Base-by-base conservation (phyloP, 768 basidiomycete species). In the Auricularia sp. region DNA sequence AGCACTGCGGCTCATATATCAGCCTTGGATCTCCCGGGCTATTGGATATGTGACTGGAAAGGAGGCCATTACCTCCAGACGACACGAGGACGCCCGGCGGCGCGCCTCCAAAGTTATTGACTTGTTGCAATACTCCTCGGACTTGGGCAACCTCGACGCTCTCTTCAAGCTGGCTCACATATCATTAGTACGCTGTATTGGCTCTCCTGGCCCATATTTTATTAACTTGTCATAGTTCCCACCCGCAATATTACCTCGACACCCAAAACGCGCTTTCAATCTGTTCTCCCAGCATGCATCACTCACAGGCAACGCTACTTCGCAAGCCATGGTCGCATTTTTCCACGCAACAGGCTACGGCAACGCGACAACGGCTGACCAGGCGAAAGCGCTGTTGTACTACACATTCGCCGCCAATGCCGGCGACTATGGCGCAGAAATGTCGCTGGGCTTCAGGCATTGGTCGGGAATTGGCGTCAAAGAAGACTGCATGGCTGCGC, bases 381-480 rank as follows among this genome's bases (percentile, higher is more conserved):
- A 91, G 73, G 86, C 87, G 14, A 86, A 87, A 75, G 94, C 95
- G 0, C 86, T 96, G 67, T 80, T 98, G 0, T 90, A 96, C 70
- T 94, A 94, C 73, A 97, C 95, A 0, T 98, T 98, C 70, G 88
- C 95, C 3, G 94, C 93, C 1, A 86, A 94, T 62, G 88, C 89
- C 1, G 92, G 89, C 0, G 84, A 94, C 75, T 86, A 87, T 69
- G 89, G 90, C 4, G 90, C 96, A 0, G 88, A 94, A 73, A 94
- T 96, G 92, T 86, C 93, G 1, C 79, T 98, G 37, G 97, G 88
- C 0, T 98, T 96, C 75, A 85, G 94, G 34, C 88, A 95, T 71
- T 98, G 94, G 95, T 88, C 90, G 45, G 97, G 97, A 1, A 97
- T 99, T 65, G 92, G 95, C 11, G 88, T 93, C 0, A 77, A 85